A percentile compares a stretch with the other conserved stretches of the same genome.
Evolutionary conservation across 2,329 filamentous ascomycete species (phyloP).

Genomic region (Penicillium fuscoglaucum): DNA sequence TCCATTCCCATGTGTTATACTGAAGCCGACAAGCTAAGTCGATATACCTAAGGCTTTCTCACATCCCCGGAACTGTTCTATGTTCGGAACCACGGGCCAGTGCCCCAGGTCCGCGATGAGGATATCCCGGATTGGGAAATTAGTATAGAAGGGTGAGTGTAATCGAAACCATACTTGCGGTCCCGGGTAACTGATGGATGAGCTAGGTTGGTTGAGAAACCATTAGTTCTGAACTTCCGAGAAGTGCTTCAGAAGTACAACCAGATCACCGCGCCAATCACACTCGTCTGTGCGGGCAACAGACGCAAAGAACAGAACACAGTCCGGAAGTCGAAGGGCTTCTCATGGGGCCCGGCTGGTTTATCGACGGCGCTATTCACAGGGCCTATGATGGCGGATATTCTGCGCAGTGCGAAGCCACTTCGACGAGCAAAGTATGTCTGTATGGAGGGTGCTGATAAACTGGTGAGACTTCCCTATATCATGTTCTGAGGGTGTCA

Average conservation of each 20-base stretch:
- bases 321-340: conserved; percentile 86
- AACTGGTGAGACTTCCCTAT: conserved; percentile 53
- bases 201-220: conserved; percentile 69
- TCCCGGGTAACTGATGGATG: conserved; percentile 7
- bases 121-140: conserved; percentile 79
- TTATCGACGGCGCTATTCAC: conserved; percentile 87
- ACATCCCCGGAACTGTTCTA: conserved; percentile 88
- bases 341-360: conserved; percentile 89
- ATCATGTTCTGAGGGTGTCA: background rate
- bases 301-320: conserved; percentile 90
- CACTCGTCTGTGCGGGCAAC: conserved; percentile 89
- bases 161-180: background rate
- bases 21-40: background rate
- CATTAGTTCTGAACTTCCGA: conserved; percentile 68
- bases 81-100: conserved; percentile 84
- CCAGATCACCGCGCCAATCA: conserved; percentile 81
- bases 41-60: conserved; percentile 64
- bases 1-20: background rate
- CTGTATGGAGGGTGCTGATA: conserved; percentile 89
- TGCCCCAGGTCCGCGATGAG: conserved; percentile 71
- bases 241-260: conserved; percentile 74
- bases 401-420: conserved; percentile 69
- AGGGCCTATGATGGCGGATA: conserved; percentile 71
- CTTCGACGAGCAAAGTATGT: conserved; percentile 73
- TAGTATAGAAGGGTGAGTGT: conserved; percentile 66